A percentile compares a stretch with the other conserved stretches of the same genome.
phyloP scores from a whole-genome alignment of 768 basidiomycete genomes.

The Scleroderma bovista region DNA sequence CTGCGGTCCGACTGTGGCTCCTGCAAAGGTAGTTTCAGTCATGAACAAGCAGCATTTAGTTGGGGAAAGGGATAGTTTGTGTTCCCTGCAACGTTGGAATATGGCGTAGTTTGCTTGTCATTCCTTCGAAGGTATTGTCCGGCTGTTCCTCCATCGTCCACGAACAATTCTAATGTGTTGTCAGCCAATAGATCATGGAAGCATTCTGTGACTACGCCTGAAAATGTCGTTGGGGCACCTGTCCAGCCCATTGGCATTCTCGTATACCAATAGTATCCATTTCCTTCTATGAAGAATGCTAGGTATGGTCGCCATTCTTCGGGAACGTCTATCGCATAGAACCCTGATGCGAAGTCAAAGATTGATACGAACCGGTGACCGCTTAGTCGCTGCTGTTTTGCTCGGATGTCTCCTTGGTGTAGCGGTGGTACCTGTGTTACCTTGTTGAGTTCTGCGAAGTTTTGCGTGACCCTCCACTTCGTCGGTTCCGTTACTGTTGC shows the following conservation, averaged over 20 bases:
- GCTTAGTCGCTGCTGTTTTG: slow-evolving; percentile 13
- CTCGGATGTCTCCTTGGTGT: slow-evolving; percentile 18
- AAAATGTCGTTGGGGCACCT: slow-evolving; percentile 16
- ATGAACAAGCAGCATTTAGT: neutral
- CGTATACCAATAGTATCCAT: slow-evolving; percentile 16
- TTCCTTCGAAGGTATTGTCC: neutral
- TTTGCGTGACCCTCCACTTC: slow-evolving; percentile 5
- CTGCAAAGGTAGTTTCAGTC: neutral
- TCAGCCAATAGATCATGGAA: slow-evolving; percentile 11
- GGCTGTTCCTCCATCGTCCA: slow-evolving; percentile 26
- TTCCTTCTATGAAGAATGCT: slow-evolving; percentile 19
- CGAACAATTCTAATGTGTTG: slow-evolving; percentile 27
- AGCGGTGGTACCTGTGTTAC: slow-evolving; percentile 14
- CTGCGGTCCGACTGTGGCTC: no score
- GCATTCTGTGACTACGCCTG: neutral
- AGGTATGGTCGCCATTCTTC: slow-evolving; percentile 12
- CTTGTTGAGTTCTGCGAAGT: slow-evolving; percentile 18
- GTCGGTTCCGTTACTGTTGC: neutral
- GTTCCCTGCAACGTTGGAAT: neutral
- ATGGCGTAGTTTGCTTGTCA: neutral
- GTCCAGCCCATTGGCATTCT: slow-evolving; percentile 23
- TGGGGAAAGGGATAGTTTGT: neutral
- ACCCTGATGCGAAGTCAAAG: slow-evolving; percentile 21
- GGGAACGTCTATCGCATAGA: slow-evolving; percentile 16
- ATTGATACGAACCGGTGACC: slow-evolving; percentile 12